These are phyloP conservation scores for Aspergillus sclerotioniger DNA, from an alignment of 495 filamentous ascomycete species.

Conservation along the genomic window DNA sequence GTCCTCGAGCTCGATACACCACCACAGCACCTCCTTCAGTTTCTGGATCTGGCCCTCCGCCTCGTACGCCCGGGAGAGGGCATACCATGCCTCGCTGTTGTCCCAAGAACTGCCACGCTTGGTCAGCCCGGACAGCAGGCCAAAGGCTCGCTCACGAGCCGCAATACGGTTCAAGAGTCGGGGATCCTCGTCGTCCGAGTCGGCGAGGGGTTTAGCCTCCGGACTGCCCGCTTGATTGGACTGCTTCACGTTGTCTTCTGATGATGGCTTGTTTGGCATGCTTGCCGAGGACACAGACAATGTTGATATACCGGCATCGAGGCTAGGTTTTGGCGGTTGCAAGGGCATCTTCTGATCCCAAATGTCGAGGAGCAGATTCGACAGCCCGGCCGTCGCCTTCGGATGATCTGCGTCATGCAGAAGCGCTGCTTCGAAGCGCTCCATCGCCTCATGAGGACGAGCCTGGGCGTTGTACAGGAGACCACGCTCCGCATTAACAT, in stretches of 20 bases:
- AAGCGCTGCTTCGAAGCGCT: constrained; percentile 76
- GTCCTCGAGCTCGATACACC: constrained; percentile 66
- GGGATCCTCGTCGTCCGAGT: constrained; percentile 41
- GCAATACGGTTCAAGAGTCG: constrained; percentile 73
- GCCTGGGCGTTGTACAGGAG: constrained; percentile 61
- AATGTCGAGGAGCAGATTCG: constrained; percentile 82
- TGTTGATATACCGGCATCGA: constrained; percentile 31
- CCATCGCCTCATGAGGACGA: constrained; percentile 63
- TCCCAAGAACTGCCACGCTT: constrained; percentile 90
- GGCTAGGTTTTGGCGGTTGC: constrained; percentile 35
- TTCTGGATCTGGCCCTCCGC: constrained; percentile 78
- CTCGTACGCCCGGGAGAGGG: constrained; percentile 81
- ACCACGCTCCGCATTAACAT: constrained; percentile 75
- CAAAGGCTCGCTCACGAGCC: constrained; percentile 82
- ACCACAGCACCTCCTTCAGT: constrained; percentile 70
- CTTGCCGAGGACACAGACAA: constrained; percentile 23
- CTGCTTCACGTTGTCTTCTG: constrained; percentile 13
- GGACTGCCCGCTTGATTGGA: not conserved
- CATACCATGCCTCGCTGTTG: constrained; percentile 89
- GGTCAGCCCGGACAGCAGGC: constrained; percentile 74
- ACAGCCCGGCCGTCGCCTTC: constrained; percentile 75
- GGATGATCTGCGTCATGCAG: constrained; percentile 72
- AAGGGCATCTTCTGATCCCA: constrained; percentile 61
- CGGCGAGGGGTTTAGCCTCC: constrained; percentile 11
- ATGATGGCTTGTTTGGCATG: constrained; percentile 18